Conservation (phyloP, 106 monocot species). For the Acorus gramineus region DNA sequence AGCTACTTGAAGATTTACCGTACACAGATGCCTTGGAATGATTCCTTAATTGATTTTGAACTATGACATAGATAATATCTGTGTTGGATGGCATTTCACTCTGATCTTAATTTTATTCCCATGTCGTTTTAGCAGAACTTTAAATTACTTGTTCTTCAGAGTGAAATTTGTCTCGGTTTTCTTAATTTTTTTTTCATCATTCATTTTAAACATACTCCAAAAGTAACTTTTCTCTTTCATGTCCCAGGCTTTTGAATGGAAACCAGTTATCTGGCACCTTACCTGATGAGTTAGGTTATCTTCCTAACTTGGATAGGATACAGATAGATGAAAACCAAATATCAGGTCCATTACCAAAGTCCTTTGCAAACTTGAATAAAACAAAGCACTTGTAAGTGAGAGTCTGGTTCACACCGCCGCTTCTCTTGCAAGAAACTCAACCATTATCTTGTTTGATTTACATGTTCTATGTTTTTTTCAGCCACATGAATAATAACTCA, state of each 20-base stretch:
- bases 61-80: too few relatives aligned
- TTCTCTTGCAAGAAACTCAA: background rate
- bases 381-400: conserved; percentile 3
- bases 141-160: too few relatives aligned
- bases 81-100: too few relatives aligned
- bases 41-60: too few relatives aligned
- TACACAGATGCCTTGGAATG: too few relatives aligned
- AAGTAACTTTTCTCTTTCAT: background rate
- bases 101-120: too few relatives aligned
- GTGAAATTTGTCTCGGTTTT: too few relatives aligned
- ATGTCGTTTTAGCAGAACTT: too few relatives aligned
- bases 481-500: conserved; percentile 5
- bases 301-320: background rate
- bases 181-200: too few relatives aligned
- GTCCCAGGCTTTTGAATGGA: conserved; percentile 7
- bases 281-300: background rate
- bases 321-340: conserved; percentile 3
- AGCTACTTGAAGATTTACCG: too few relatives aligned
- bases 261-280: conserved; percentile 1
- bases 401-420: background rate
- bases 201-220: too few relatives aligned
- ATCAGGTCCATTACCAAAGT: conserved; percentile 1
- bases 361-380: background rate
- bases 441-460: background rate
- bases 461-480: conserved; percentile 2